Conservation (phyloP, 441 rosid species). For the Theobroma grandiflorum region DNA sequence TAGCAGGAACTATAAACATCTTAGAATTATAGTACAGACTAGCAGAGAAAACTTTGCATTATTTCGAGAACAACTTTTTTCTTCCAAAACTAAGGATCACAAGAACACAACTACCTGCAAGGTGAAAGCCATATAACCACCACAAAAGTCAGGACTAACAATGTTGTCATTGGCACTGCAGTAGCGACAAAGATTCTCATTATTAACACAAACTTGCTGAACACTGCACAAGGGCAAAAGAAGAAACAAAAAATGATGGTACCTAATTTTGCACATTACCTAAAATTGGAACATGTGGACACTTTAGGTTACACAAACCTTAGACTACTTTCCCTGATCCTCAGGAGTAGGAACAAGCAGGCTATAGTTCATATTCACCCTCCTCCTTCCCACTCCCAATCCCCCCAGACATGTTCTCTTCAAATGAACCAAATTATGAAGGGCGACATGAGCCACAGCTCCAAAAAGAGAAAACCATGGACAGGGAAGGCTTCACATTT, state of each 20-base stretch:
- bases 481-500: slow-evolving; percentile 5
- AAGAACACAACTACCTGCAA: slow-evolving; percentile 60
- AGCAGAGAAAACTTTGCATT: neutral
- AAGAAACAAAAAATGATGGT: neutral
- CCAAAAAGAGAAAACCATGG: slow-evolving; percentile 3
- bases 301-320: neutral
- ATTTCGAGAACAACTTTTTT: slow-evolving; percentile 10
- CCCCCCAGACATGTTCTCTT: neutral
- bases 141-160: slow-evolving; percentile 66
- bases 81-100: slow-evolving; percentile 17
- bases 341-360: slow-evolving; percentile 17
- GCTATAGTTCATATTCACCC: slow-evolving; percentile 4
- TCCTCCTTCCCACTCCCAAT: slow-evolving; percentile 19
- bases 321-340: neutral
- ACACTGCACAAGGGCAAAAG: slow-evolving; percentile 1
- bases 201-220: slow-evolving; percentile 27
- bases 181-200: slow-evolving; percentile 36
- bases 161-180: slow-evolving; percentile 75
- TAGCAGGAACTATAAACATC: slow-evolving; percentile 15
- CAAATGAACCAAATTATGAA: neutral
- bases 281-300: neutral
- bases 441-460: neutral
- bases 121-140: slow-evolving; percentile 91
- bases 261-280: slow-evolving; percentile 16
- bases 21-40: neutral